phyloP scores from a whole-genome alignment of 768 basidiomycete species.

The Mycena rebaudengoi region DNA sequence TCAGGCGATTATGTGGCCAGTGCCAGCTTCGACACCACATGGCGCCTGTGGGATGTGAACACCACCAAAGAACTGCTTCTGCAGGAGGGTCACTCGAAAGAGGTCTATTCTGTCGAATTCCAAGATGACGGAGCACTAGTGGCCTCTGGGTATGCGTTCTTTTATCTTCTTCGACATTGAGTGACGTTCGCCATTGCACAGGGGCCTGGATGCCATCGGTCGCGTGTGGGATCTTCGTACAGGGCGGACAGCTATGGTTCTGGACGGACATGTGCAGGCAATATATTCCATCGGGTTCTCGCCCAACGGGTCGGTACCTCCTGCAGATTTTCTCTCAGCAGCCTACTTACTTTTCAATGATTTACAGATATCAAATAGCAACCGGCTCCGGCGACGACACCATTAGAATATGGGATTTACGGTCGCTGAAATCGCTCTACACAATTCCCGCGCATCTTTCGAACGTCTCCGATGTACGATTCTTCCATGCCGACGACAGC shows the following conservation, averaged over 20 bases:
- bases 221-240: slow-evolving; percentile 97
- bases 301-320: slow-evolving; percentile 84
- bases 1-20: slow-evolving; percentile 94
- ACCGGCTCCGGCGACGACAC: slow-evolving; percentile 98
- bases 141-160: slow-evolving; percentile 78
- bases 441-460: slow-evolving; percentile 97
- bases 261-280: slow-evolving; percentile 95
- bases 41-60: slow-evolving; percentile 95
- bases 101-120: slow-evolving; percentile 95
- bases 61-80: slow-evolving; percentile 83
- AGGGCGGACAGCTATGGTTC: slow-evolving; percentile 95
- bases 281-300: slow-evolving; percentile 93
- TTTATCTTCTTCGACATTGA: not conserved
- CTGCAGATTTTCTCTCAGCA: slow-evolving; percentile 7
- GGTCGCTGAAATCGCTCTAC: slow-evolving; percentile 90
- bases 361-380: slow-evolving; percentile 90
- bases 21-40: slow-evolving; percentile 96
- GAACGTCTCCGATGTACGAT: slow-evolving; percentile 94
- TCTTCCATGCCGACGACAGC: slow-evolving; percentile 78
- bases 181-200: slow-evolving; percentile 40
- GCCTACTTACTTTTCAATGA: slow-evolving; percentile 20
- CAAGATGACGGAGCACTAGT: slow-evolving; percentile 94
- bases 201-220: slow-evolving; percentile 95
- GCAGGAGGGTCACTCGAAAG: slow-evolving; percentile 97
- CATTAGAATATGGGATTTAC: slow-evolving; percentile 98